Base-by-base conservation (phyloP, 2,329 filamentous ascomycete species). In the Exophiala sp. region DNA sequence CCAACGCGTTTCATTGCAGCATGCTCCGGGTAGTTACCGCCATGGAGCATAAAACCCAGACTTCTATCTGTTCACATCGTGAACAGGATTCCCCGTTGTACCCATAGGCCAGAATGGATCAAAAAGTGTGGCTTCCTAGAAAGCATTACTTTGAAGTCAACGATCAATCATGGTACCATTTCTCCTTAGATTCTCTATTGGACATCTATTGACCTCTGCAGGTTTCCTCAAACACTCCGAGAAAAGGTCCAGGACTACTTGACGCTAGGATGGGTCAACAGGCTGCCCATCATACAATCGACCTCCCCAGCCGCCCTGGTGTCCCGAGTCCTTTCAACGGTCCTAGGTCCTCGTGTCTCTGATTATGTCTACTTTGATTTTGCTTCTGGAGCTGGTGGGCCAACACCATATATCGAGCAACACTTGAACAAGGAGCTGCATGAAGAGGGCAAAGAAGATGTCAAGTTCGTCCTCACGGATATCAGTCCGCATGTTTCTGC, bases 331-430 rank as follows among this genome's bases (percentile, higher is more conserved):
- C 77, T 89, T 42, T 72, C 77, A 36, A 70, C 69, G 18, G 71
- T 79, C 39, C 75, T 86, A 11, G 75, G 76, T 34, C 55, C 65
- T 4, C 65, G 72, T 21, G 71, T 82, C 1, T 70, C 75, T 14
- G 69, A 73, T 1, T 84, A 86, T 68, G 83, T 79, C 14, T 84
- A 87, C 62, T 78, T 91, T 57, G 88, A 91, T 71, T 88, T 90
- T 69, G 89, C 87, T 68, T 85, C 87, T 2, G 88, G 88, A 47
- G 84, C 80, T 11, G 88, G 88, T 38, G 87, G 87, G 0, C 86
- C 86, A 0, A 88, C 84, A 1, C 85, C 84, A 0, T 74, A 72
- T 36, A 83, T 88, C 47, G 85, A 87, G 68, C 73, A 71, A 9
- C 71, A 78, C 39, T 66, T 88, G 58, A 88, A 88, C 67, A 57